A percentile compares a stretch with the other conserved stretches of the same genome.
Evolutionary conservation across 257 asterid species (phyloP).

Genomic region (Capsicum chinense): DNA sequence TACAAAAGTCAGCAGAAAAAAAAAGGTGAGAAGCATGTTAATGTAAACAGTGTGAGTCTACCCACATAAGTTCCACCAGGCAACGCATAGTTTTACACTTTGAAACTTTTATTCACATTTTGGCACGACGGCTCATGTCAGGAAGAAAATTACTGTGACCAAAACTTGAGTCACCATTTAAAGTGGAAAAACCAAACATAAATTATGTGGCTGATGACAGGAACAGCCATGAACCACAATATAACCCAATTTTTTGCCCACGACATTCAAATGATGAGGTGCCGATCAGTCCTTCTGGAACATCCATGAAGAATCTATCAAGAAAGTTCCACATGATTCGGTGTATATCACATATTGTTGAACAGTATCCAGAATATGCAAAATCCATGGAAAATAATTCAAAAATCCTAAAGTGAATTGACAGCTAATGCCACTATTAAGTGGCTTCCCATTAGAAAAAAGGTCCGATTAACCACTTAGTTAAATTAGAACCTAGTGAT

Average conservation of each 20-base stretch:
- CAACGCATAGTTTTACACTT: neutral
- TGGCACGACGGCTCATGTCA: neutral
- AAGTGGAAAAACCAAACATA: conserved; percentile 6
- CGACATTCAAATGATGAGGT: conserved; percentile 2
- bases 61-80: neutral
- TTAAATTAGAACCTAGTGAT: neutral
- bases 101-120: neutral
- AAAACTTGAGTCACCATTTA: conserved; percentile 7
- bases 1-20: conserved; percentile 14
- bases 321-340: neutral
- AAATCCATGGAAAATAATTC: neutral
- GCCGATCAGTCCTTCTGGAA: neutral
- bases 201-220: neutral
- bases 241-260: conserved; percentile 16
- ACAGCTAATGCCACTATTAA: conserved; percentile 11
- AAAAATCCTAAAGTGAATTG: neutral
- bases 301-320: conserved; percentile 20
- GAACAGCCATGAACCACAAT: conserved; percentile 14
- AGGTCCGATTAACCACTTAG: neutral
- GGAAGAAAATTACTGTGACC: neutral
- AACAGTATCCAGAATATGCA: neutral
- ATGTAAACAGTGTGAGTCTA: neutral
- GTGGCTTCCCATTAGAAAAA: neutral
- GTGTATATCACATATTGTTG: neutral
- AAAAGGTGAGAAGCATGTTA: conserved; percentile 18